Evolutionary conservation across 2,329 filamentous ascomycete genomes (phyloP).

Genomic region (Ophiostoma himal-ulmi): DNA sequence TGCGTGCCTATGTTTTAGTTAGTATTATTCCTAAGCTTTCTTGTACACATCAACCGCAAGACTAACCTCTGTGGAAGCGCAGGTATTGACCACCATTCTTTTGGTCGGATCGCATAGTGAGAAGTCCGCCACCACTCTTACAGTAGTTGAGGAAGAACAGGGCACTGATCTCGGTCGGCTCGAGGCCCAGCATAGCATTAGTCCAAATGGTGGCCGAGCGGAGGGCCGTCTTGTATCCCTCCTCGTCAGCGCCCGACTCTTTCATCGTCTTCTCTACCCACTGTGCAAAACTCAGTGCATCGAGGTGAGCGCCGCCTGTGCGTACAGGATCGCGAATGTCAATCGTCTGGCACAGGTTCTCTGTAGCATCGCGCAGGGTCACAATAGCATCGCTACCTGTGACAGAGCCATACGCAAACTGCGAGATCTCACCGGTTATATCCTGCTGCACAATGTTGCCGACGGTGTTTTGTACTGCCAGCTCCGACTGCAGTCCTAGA

Average conservation of each 20-base stretch:
- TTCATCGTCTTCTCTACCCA: conserved; percentile 14
- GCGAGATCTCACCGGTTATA: conserved; percentile 16
- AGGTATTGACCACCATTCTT: conserved; percentile 50
- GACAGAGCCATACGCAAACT: conserved; percentile 18
- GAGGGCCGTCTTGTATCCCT: conserved; percentile 14
- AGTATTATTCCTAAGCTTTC: background rate
- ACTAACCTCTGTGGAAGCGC: conserved; percentile 40
- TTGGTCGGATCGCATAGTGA: conserved; percentile 48
- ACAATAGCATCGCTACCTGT: conserved; percentile 10
- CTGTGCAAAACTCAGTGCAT: conserved; percentile 20
- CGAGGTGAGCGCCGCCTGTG: conserved; percentile 14
- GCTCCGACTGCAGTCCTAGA: conserved; percentile 11
- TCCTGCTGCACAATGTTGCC: conserved; percentile 23
- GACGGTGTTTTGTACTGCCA: conserved; percentile 20
- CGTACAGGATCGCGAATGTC: conserved; percentile 21
- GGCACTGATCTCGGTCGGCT: conserved; percentile 45
- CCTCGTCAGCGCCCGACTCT: conserved; percentile 9
- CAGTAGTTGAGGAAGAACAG: conserved; percentile 53
- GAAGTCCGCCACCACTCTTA: conserved; percentile 46
- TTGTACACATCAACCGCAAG: background rate
- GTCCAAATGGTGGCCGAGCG: conserved; percentile 22
- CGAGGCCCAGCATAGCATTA: conserved; percentile 38
- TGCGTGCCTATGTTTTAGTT: conserved; percentile 33
- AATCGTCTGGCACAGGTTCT: conserved; percentile 21
- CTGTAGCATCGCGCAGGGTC: conserved; percentile 12